These are phyloP conservation scores for Naganishia vaughanmartiniae DNA, from an alignment of 768 basidiomycete species.

Conservation along the genomic window DNA sequence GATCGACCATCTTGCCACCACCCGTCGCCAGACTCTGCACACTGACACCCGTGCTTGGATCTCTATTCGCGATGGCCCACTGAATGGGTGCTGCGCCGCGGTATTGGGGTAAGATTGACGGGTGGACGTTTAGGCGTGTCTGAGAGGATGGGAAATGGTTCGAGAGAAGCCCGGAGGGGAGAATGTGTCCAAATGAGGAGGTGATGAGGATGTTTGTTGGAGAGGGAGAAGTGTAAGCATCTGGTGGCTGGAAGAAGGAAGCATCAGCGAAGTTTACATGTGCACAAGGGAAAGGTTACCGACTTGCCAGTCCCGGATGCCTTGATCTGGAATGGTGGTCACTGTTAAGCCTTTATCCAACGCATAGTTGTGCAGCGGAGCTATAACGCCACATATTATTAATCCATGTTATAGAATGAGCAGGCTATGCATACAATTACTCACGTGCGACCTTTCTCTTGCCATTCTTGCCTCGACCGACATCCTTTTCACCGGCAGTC, in stretches of 20 bases:
- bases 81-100: slow-evolving; percentile 92
- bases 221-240: slow-evolving; percentile 47
- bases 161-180: slow-evolving; percentile 62
- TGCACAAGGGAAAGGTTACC: neutral
- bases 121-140: slow-evolving; percentile 76
- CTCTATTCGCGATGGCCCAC: slow-evolving; percentile 62
- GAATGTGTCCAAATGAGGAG: slow-evolving; percentile 86
- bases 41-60: slow-evolving; percentile 71
- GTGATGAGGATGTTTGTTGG: slow-evolving; percentile 63
- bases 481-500: slow-evolving; percentile 67
- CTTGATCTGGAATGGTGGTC: slow-evolving; percentile 63
- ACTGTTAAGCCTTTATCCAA: slow-evolving; percentile 60
- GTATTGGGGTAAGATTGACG: slow-evolving; percentile 78
- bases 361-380: slow-evolving; percentile 67
- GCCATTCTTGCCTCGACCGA: slow-evolving; percentile 60
- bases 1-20: slow-evolving; percentile 70
- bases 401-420: too few species aligned
- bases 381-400: slow-evolving; percentile 52
- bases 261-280: slow-evolving; percentile 27
- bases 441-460: slow-evolving; percentile 25
- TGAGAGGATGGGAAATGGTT: slow-evolving; percentile 61
- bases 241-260: slow-evolving; percentile 56
- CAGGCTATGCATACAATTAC: too few species aligned
- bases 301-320: slow-evolving; percentile 68
- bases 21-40: slow-evolving; percentile 60